Evolutionary conservation across 2,329 filamentous ascomycete species (phyloP).

Genomic region (Chaetomium sp.): DNA sequence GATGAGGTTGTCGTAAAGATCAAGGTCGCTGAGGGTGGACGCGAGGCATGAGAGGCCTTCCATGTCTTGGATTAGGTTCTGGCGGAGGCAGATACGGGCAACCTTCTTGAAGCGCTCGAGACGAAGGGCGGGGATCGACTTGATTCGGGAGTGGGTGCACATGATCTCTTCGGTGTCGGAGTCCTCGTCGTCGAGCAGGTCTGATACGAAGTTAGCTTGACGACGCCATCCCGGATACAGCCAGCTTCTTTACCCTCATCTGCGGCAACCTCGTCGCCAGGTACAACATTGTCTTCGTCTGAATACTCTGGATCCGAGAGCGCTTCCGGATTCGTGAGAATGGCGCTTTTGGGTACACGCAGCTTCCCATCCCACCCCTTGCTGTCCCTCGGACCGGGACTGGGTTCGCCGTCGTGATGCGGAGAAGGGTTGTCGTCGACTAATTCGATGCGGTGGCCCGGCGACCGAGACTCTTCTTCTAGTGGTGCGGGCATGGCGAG

Average conservation of each 20-base stretch:
- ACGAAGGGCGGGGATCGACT: slow-evolving; percentile 74
- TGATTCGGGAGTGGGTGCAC: slow-evolving; percentile 82
- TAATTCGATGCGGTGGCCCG: slow-evolving; percentile 53
- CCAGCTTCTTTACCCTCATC: slow-evolving; percentile 66
- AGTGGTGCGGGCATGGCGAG: slow-evolving; percentile 47
- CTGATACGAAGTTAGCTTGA: slow-evolving; percentile 41
- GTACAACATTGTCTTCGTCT: slow-evolving; percentile 67
- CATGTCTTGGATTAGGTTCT: slow-evolving; percentile 84
- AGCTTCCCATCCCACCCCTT: slow-evolving; percentile 85
- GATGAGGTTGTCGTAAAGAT: slow-evolving; percentile 96
- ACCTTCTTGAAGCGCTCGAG: slow-evolving; percentile 81
- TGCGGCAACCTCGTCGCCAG: slow-evolving; percentile 73
- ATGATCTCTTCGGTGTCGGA: slow-evolving; percentile 75
- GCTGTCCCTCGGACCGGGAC: slow-evolving; percentile 57
- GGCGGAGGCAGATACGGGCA: slow-evolving; percentile 80
- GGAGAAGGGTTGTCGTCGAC: slow-evolving; percentile 47
- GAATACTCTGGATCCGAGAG: slow-evolving; percentile 85
- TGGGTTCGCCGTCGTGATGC: slow-evolving; percentile 46
- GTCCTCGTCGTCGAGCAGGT: slow-evolving; percentile 63
- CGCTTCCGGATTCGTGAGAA: slow-evolving; percentile 76
- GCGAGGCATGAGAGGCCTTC: slow-evolving; percentile 70
- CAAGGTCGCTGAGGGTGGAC: slow-evolving; percentile 74
- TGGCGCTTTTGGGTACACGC: slow-evolving; percentile 68
- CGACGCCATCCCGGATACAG: too few species aligned
- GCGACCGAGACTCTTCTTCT: slow-evolving; percentile 43